phyloP scores from a whole-genome alignment of 1,139 yeast species.

The Magnusiomyces paraingens region DNA sequence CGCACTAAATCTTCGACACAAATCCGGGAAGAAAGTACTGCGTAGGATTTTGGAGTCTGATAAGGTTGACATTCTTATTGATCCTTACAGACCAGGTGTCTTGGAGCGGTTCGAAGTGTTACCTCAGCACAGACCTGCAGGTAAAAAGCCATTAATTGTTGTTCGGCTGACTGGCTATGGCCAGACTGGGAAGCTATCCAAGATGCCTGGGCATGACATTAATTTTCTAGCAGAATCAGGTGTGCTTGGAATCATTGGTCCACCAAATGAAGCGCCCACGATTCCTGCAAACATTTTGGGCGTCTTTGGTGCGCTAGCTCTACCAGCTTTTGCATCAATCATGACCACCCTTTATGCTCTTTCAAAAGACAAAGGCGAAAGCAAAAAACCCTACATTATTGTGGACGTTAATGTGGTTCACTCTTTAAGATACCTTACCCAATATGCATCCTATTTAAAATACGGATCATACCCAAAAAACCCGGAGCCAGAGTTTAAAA shows the following conservation, averaged over 20 bases:
- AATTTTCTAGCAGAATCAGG: conserved; percentile 19
- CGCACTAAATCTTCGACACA: conserved; percentile 27
- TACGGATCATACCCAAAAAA: too few relatives aligned
- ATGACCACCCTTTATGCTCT: conserved; percentile 16
- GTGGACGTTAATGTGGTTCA: conserved; percentile 19
- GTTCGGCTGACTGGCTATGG: conserved; percentile 17
- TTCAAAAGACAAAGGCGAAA: background rate
- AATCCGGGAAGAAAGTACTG: conserved; percentile 23
- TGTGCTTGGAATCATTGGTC: conserved; percentile 12
- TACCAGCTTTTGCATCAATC: conserved; percentile 17
- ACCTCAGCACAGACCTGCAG: conserved; percentile 13
- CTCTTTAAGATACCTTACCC: conserved; percentile 16
- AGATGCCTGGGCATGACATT: conserved; percentile 17
- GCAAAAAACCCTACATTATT: conserved; percentile 6
- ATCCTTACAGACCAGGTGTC: conserved; percentile 31
- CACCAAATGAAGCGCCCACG: conserved; percentile 13
- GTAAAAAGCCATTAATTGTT: background rate
- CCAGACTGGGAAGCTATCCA: conserved; percentile 7
- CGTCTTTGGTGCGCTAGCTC: conserved; percentile 19
- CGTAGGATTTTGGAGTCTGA: conserved; percentile 18
- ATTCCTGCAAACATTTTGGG: conserved; percentile 16
- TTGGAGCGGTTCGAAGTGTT: conserved; percentile 18
- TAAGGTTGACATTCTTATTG: conserved; percentile 30
- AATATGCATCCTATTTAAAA: conserved; percentile 16
- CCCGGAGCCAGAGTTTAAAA: too few relatives aligned